phyloP scores from a whole-genome alignment of 768 basidiomycete species.

The Lentinus tigrinus region DNA sequence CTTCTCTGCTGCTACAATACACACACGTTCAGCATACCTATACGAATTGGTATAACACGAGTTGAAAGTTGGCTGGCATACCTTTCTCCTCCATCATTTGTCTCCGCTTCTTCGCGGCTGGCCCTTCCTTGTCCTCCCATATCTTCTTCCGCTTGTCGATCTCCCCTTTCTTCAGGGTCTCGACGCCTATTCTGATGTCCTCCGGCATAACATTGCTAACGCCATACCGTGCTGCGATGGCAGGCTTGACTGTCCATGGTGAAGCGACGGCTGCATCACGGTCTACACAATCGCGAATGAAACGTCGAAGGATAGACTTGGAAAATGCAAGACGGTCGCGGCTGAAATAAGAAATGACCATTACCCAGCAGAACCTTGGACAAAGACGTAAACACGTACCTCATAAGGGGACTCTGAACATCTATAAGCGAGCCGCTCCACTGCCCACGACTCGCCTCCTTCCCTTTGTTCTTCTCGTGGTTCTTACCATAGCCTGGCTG shows the following conservation, averaged over 20 bases:
- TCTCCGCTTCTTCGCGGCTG: constrained; percentile 79
- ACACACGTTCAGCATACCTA: background rate
- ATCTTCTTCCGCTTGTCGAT: constrained; percentile 91
- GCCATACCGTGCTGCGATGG: constrained; percentile 81
- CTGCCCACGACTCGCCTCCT: constrained; percentile 52
- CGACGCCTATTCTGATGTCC: constrained; percentile 75
- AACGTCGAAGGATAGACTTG: constrained; percentile 94
- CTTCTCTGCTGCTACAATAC: background rate
- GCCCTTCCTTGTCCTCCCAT: constrained; percentile 86
- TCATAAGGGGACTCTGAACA: constrained; percentile 77
- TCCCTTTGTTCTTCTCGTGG: constrained; percentile 51
- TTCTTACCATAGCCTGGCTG: constrained; percentile 63
- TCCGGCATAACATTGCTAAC: constrained; percentile 86
- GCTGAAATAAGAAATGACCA: constrained; percentile 39
- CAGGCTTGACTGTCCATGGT: constrained; percentile 92
- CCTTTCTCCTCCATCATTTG: constrained; percentile 78
- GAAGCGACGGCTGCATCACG: constrained; percentile 90
- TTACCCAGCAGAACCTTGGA: background rate
- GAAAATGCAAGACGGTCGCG: constrained; percentile 96
- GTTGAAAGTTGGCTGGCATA: no score
- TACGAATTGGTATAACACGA: background rate
- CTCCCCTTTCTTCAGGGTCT: constrained; percentile 80
- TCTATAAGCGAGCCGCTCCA: constrained; percentile 81
- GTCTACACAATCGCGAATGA: constrained; percentile 93
- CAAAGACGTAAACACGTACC: constrained; percentile 44